Evolutionary conservation across 2,329 filamentous ascomycete species (phyloP).

Genomic region (Ophiostoma tasmaniense): DNA sequence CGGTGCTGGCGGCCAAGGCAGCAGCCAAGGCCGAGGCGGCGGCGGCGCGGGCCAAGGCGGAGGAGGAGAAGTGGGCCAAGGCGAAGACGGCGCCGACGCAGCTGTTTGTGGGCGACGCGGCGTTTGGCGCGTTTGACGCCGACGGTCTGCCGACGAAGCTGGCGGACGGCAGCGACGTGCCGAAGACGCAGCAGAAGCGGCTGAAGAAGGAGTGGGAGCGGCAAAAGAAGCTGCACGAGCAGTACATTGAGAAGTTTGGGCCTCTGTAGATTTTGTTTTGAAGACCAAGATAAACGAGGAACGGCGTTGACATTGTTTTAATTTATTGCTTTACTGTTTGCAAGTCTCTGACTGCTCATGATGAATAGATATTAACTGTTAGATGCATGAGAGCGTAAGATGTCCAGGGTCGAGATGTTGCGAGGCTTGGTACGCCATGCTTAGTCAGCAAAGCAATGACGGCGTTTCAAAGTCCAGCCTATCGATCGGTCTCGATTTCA

Average conservation of each 20-base stretch:
- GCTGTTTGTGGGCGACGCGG: constrained; percentile 32
- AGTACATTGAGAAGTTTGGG: constrained; percentile 30
- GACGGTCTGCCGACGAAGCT: constrained; percentile 56
- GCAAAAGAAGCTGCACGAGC: constrained; percentile 60
- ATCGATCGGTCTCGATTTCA: not conserved
- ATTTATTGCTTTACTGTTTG: not conserved
- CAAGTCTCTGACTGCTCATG: not conserved
- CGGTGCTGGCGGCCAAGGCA: constrained; percentile 43
- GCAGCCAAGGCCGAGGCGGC: constrained; percentile 35
- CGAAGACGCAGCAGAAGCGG: constrained; percentile 57
- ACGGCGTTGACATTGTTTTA: not conserved
- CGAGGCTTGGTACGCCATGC: no score
- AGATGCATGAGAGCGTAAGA: not conserved
- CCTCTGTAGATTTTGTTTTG: not conserved
- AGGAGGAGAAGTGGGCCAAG: constrained; percentile 23
- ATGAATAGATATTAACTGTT: not conserved
- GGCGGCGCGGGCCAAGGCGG: constrained; percentile 32
- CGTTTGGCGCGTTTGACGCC: constrained; percentile 58
- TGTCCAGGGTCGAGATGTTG: not conserved
- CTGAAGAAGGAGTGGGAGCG: constrained; percentile 62
- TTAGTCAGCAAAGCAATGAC: not conserved
- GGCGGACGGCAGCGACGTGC: constrained; percentile 53
- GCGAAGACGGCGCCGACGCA: constrained; percentile 25
- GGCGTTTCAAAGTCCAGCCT: not conserved
- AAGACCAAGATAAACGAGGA: not conserved